phyloP scores from a whole-genome alignment of 345 rosid species.

The Tarenaya hassleriana region DNA sequence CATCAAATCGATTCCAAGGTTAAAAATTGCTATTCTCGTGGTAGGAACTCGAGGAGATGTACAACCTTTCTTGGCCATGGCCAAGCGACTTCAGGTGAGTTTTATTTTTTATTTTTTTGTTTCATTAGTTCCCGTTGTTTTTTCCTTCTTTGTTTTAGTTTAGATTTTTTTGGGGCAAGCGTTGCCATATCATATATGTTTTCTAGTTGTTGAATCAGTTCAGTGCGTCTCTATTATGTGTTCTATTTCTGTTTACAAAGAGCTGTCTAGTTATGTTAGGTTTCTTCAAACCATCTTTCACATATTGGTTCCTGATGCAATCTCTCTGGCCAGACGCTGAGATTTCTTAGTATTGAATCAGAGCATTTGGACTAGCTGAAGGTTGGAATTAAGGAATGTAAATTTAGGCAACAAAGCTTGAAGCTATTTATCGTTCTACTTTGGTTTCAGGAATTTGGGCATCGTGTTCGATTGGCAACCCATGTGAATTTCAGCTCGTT shows the following conservation, averaged over 20 bases:
- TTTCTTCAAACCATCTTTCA: not conserved
- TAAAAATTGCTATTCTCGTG: slow-evolving; percentile 76
- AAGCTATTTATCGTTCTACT: slow-evolving; percentile 5
- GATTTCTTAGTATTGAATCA: slow-evolving; percentile 1
- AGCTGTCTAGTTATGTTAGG: not conserved
- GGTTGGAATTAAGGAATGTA: slow-evolving; percentile 5
- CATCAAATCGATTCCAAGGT: slow-evolving; percentile 60
- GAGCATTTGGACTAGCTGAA: slow-evolving; percentile 1
- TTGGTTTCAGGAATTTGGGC: slow-evolving; percentile 81
- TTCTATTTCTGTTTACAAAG: no score
- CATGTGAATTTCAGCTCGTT: slow-evolving; percentile 78
- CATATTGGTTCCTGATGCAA: not conserved
- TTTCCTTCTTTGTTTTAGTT: not conserved
- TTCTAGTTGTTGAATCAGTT: slow-evolving; percentile 1
- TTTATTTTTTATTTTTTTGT: not conserved
- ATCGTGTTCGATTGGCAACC: slow-evolving; percentile 90
- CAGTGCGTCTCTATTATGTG: slow-evolving; percentile 1
- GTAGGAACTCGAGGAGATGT: slow-evolving; percentile 99
- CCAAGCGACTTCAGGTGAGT: slow-evolving; percentile 90
- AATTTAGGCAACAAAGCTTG: no score
- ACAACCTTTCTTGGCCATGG: slow-evolving; percentile 90
- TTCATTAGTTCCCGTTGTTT: no score
- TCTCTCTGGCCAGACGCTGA: not conserved
- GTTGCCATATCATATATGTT: not conserved
- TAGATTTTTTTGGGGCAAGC: not conserved